Base-by-base conservation (phyloP, 2,329 filamentous ascomycete genomes). In the Cladosporium sp. region DNA sequence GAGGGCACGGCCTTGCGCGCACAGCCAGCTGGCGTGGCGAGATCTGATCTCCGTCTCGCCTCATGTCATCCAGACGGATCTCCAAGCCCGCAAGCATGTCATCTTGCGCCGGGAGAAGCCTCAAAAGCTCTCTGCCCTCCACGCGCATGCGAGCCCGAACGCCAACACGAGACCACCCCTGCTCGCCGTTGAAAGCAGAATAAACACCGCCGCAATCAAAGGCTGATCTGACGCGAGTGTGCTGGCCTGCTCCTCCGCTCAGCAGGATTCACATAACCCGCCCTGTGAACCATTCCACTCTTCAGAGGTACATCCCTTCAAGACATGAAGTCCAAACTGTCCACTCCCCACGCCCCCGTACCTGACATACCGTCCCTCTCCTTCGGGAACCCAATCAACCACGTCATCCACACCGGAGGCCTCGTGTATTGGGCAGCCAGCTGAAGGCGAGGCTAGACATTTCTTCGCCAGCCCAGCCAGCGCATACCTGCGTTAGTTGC, bases 381-480 rank as follows among this genome's bases (percentile, higher is more conserved):
- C 13, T 28, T 47, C 40, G 52, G 52, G 52, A 55, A 35, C 40
- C 52, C 52, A 55, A 55, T 55, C 52, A n/a, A 55, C 52, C 52
- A 55, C 52, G 40, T 47, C 52, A 47, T 40, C 51, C 37, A 19
- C 28, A 37, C 40, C 32, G 20, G 17, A 17, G 40, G 52, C 52
- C 40, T 55, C 52, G 52, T 55, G 52, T 55, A 55, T 55, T 55
- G 52, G 52, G 52, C 52, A 45, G 52, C n/a, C 52, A 32, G 28
- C 51, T 42, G 50, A 15, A n/a, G 39, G 50, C 36, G 24, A 35
- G 22, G 32, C 47, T 37, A 37, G 22, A 50, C 34, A 9, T 15
- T n/a, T 9, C 42, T 45, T 9, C 12, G n/a, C 17, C 25, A n/a
- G n/a, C n/a, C n/a, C n/a, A n/a, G 40, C 52, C 52, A 55, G 40